Conservation (phyloP, 2,329 filamentous ascomycete species). For the Xylariaceae sp. region DNA sequence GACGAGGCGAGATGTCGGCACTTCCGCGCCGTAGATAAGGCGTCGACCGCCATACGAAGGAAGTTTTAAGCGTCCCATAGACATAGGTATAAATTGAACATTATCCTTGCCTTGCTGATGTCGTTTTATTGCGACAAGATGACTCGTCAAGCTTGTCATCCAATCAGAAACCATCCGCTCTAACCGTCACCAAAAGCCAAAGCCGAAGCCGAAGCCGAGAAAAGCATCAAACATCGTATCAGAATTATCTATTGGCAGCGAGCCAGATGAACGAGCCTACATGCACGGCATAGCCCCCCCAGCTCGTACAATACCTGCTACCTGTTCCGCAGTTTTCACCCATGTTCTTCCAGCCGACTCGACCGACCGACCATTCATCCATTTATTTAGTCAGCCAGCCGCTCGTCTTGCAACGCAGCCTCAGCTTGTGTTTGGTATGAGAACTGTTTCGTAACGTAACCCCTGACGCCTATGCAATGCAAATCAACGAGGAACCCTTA, state of each 20-base stretch:
- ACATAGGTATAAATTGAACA: neutral
- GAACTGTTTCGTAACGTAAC: constrained; percentile 26
- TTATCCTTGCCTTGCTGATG: neutral
- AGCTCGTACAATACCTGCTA: constrained; percentile 3
- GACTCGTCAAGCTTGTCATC: neutral
- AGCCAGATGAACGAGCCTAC: constrained; percentile 8
- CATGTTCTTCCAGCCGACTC: constrained; percentile 1
- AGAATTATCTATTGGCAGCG: constrained; percentile 18
- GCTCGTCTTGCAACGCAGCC: constrained; percentile 13
- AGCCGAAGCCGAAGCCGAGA: too few relatives aligned
- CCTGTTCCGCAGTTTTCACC: constrained; percentile 13
- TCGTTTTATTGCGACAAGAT: neutral
- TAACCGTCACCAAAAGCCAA: neutral
- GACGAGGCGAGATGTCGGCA: too few relatives aligned
- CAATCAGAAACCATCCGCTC: neutral
- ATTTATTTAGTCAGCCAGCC: constrained; percentile 12
- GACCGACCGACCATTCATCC: constrained; percentile 7
- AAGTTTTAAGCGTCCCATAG: neutral
- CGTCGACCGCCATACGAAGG: neutral
- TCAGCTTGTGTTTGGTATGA: constrained; percentile 12
- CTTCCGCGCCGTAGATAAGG: neutral
- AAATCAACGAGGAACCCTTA: constrained; percentile 34
- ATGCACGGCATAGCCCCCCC: neutral
- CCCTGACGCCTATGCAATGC: constrained; percentile 40
- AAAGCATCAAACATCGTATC: constrained; percentile 13